Conservation (phyloP, 1,139 yeast species). For the Candida tetrigidarum region DNA sequence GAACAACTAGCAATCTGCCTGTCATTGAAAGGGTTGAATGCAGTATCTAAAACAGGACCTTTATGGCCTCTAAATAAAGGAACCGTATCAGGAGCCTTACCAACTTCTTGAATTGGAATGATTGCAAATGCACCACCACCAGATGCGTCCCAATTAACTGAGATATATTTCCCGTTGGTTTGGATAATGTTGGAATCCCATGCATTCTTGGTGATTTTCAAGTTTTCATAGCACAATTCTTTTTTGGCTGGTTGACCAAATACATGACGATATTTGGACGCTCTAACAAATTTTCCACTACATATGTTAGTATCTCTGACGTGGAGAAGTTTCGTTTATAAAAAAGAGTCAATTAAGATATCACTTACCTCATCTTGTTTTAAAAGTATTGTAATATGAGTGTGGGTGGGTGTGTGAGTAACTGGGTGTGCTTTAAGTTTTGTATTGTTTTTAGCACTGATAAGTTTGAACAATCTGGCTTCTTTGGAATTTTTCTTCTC, state of each 20-base stretch:
- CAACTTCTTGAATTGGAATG: conserved; percentile 81
- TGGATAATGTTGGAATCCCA: conserved; percentile 93
- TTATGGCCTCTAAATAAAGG: conserved; percentile 96
- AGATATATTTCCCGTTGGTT: conserved; percentile 76
- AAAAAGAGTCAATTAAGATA: background rate
- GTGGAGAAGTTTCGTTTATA: background rate
- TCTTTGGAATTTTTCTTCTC: background rate
- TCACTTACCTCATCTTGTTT: background rate
- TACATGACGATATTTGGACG: conserved; percentile 95
- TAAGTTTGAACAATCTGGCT: background rate
- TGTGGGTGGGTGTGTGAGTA: background rate
- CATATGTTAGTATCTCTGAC: conserved; percentile 1
- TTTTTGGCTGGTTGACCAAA: conserved; percentile 91
- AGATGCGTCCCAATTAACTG: conserved; percentile 92
- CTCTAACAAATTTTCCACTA: conserved; percentile 93
- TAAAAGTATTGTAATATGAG: background rate
- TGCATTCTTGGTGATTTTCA: conserved; percentile 85
- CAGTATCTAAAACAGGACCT: conserved; percentile 93
- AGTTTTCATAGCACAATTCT: conserved; percentile 87
- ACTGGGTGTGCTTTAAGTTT: no score
- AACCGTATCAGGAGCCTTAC: conserved; percentile 94
- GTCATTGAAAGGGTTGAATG: conserved; percentile 88
- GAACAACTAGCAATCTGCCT: conserved; percentile 80
- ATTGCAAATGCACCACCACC: conserved; percentile 99
- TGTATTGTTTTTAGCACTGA: background rate